These are phyloP conservation scores for Monilinia fructicola DNA, from an alignment of 2,329 filamentous ascomycete species.

Conservation along the genomic window DNA sequence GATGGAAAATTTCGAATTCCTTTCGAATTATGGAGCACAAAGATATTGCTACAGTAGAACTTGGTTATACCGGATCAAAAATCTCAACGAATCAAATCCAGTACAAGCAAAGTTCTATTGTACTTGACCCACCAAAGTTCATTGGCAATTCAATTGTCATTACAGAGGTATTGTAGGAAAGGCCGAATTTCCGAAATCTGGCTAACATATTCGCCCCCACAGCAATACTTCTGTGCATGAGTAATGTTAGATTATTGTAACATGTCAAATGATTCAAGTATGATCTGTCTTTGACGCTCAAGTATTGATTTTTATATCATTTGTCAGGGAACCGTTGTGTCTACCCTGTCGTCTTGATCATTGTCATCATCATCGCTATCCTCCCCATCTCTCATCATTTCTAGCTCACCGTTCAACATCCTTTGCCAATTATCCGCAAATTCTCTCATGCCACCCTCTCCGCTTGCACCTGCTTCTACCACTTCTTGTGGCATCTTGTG, in stretches of 20 bases:
- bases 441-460: conserved; percentile 76
- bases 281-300: neutral
- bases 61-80: too few species aligned
- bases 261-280: neutral
- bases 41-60: conserved; percentile 12
- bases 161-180: too few species aligned
- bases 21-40: conserved; percentile 7
- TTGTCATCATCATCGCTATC: conserved; percentile 43
- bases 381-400: conserved; percentile 43
- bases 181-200: conserved; percentile 18
- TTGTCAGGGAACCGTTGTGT: neutral
- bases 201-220: conserved; percentile 10
- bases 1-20: neutral
- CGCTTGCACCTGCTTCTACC: conserved; percentile 67
- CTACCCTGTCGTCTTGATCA: conserved; percentile 29
- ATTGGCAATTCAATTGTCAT: neutral
- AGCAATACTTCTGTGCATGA: conserved; percentile 10
- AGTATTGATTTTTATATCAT: neutral
- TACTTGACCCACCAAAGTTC: conserved; percentile 13
- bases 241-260: neutral
- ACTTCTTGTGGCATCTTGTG: conserved; percentile 95
- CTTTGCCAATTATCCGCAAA: conserved; percentile 76
- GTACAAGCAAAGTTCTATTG: too few species aligned
- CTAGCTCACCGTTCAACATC: conserved; percentile 47
- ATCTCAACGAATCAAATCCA: too few species aligned